phyloP scores from a whole-genome alignment of 176 grass and related monocot species.

The Alloteropsis semialata region DNA sequence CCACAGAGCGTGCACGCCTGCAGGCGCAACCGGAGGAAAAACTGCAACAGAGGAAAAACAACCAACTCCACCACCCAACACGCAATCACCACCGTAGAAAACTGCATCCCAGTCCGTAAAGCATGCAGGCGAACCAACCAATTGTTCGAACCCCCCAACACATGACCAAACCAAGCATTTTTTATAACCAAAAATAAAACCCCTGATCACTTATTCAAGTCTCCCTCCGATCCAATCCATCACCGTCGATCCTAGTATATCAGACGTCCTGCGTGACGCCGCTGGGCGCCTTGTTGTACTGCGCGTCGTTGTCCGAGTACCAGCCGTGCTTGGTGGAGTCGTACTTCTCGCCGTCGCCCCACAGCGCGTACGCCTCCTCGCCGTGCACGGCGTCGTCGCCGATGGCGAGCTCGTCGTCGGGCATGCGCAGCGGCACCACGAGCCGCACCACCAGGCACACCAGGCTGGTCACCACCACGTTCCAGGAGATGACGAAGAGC shows the following conservation, averaged over 20 bases:
- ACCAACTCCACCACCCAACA: not conserved
- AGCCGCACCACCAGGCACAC: conserved; percentile 55
- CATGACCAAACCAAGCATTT: not conserved
- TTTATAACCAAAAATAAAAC: not conserved
- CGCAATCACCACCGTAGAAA: not conserved
- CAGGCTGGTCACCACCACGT: conserved; percentile 62
- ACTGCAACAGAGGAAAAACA: not conserved
- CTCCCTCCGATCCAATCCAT: not conserved
- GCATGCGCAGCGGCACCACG: conserved; percentile 75
- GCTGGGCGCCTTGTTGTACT: conserved; percentile 49
- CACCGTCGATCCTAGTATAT: not conserved
- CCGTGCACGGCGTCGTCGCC: conserved; percentile 93
- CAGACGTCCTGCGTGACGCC: conserved; percentile 77
- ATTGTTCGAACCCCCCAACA: not conserved
- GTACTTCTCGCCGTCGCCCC: conserved; percentile 98
- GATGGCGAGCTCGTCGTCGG: conserved; percentile 82
- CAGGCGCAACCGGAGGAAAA: not conserved
- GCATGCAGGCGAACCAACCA: not conserved
- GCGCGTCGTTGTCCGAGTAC: conserved; percentile 54
- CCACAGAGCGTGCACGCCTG: conserved; percentile 1
- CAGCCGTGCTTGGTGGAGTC: conserved; percentile 69
- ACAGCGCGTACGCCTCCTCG: conserved; percentile 91
- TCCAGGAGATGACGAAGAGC: conserved; percentile 76
- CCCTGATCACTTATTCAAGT: not conserved
- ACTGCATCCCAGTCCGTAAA: not conserved